Conservation (phyloP, 345 rosid genomes). For the Salix udensis region DNA sequence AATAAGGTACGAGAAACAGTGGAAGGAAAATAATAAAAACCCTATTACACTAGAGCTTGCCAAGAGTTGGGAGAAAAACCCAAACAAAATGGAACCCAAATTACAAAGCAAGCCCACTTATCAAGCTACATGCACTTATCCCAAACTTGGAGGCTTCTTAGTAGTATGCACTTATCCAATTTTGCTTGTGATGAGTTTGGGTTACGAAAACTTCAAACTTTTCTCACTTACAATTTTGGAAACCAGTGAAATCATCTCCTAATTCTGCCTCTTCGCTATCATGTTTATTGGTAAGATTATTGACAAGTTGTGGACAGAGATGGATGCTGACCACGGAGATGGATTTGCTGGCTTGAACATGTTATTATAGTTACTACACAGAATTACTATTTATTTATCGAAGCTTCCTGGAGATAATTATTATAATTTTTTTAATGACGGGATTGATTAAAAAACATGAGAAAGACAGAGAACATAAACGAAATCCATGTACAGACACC, state of each 20-base stretch:
- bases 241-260: background rate
- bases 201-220: no score
- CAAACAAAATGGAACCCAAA: background rate
- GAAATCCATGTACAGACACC: constrained; percentile 39
- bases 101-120: background rate
- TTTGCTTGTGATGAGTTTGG: no score
- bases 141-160: no score
- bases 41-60: background rate
- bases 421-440: background rate
- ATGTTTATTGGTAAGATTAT: background rate
- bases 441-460: background rate
- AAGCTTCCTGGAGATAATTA: background rate
- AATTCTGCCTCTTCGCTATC: background rate
- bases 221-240: background rate
- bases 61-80: background rate
- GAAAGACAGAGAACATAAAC: constrained; percentile 9
- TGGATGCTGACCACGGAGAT: background rate
- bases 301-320: background rate
- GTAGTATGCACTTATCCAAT: no score
- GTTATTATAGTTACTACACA: background rate
- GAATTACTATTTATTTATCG: background rate
- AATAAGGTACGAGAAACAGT: no score
- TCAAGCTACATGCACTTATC: no score
- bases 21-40: background rate
- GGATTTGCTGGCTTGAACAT: background rate